Conservation (phyloP, 306 rosid species). For the Sophora flavescens region DNA sequence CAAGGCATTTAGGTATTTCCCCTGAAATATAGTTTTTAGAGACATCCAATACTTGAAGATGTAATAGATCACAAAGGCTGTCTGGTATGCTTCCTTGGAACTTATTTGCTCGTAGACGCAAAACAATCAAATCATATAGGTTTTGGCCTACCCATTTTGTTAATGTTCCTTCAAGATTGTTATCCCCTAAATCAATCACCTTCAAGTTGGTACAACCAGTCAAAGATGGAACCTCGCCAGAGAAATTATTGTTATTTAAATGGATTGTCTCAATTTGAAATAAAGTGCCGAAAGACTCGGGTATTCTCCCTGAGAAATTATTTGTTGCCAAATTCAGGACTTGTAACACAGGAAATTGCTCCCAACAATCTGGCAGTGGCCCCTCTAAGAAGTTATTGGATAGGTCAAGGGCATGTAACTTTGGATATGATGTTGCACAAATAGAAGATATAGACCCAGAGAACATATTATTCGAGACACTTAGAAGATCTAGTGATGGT, state of each 20-base stretch:
- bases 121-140: no score
- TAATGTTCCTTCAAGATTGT: no score
- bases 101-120: slow-evolving; percentile 8
- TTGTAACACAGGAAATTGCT: background rate
- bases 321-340: slow-evolving; percentile 47
- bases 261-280: background rate
- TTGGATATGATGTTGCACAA: background rate
- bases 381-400: slow-evolving; percentile 34
- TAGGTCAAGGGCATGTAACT: background rate
- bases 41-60: slow-evolving; percentile 47
- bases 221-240: slow-evolving; percentile 20
- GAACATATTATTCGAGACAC: slow-evolving; percentile 17
- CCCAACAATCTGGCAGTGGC: slow-evolving; percentile 40
- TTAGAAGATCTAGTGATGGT: background rate
- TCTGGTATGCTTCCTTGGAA: slow-evolving; percentile 31
- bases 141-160: no score
- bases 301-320: slow-evolving; percentile 35
- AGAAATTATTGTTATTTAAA: slow-evolving; percentile 22
- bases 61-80: slow-evolving; percentile 36
- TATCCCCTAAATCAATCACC: slow-evolving; percentile 21
- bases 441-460: slow-evolving; percentile 5
- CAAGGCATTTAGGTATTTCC: slow-evolving; percentile 40
- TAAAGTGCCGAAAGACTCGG: slow-evolving; percentile 35
- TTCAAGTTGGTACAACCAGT: background rate
- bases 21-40: slow-evolving; percentile 41